Evolutionary conservation across 2,329 filamentous ascomycete genomes (phyloP).

Genomic region (Microcyclospora tardicrescens): DNA sequence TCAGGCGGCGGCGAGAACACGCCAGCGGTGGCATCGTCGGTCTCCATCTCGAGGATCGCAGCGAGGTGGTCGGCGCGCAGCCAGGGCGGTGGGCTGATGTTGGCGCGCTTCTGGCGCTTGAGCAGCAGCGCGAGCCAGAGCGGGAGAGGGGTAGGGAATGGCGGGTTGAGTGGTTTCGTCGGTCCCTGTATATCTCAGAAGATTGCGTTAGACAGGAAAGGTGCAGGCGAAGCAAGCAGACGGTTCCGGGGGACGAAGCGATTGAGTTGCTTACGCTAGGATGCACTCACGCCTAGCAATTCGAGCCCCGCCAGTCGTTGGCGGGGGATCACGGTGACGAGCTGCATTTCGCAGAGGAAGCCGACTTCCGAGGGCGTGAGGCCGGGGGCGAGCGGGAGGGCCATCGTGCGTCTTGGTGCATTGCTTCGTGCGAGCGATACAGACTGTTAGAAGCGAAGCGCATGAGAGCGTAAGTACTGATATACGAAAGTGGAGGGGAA

Average conservation of each 20-base stretch:
- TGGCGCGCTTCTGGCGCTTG: conserved; percentile 85
- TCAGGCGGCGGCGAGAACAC: conserved; percentile 69
- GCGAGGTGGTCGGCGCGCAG: conserved; percentile 63
- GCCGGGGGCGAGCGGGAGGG: conserved; percentile 48
- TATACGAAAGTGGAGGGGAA: too few relatives aligned
- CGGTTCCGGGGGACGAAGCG: not conserved
- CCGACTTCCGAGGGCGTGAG: conserved; percentile 79
- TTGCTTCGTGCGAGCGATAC: conserved; percentile 4
- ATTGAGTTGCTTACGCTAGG: conserved; percentile 9
- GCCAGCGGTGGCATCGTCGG: conserved; percentile 48
- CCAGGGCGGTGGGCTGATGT: conserved; percentile 86
- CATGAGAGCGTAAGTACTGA: too few relatives aligned
- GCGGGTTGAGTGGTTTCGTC: conserved; percentile 64
- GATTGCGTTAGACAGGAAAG: too few relatives aligned
- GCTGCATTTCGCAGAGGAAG: conserved; percentile 95
- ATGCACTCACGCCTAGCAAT: conserved; percentile 63
- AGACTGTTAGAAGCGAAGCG: not conserved
- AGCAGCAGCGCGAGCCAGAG: conserved; percentile 92
- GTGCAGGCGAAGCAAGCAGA: too few relatives aligned
- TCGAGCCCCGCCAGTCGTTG: conserved; percentile 78
- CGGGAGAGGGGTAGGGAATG: conserved; percentile 64
- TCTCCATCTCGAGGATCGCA: conserved; percentile 70
- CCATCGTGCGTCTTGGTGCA: conserved; percentile 33
- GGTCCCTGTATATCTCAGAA: conserved; percentile 48
- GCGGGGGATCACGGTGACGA: conserved; percentile 81